phyloP scores from a whole-genome alignment of 2,329 filamentous ascomycete genomes.

The Fusarium floridanum region DNA sequence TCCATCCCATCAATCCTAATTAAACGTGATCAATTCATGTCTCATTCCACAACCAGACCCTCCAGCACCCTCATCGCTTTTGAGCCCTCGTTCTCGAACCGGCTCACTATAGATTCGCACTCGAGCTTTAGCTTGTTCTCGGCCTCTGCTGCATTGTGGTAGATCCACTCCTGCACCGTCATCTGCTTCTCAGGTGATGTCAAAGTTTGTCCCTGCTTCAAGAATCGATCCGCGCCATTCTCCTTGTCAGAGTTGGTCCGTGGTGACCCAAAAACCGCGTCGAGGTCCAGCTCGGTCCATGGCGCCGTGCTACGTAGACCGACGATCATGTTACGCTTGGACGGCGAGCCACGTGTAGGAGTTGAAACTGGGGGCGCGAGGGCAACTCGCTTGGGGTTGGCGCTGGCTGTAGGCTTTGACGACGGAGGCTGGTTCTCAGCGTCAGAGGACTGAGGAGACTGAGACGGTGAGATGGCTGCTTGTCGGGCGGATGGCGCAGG shows the following conservation, averaged over 20 bases:
- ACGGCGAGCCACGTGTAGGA: slow-evolving; percentile 68
- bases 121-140: slow-evolving; percentile 84
- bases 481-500: slow-evolving; percentile 65
- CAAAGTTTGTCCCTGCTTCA: slow-evolving; percentile 71
- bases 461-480: slow-evolving; percentile 70
- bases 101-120: slow-evolving; percentile 84
- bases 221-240: slow-evolving; percentile 62
- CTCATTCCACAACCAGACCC: slow-evolving; percentile 71
- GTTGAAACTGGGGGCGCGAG: slow-evolving; percentile 62
- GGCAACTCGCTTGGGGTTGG: slow-evolving; percentile 60
- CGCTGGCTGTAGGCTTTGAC: slow-evolving; percentile 66
- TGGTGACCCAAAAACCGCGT: slow-evolving; percentile 72
- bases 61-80: slow-evolving; percentile 84
- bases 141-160: slow-evolving; percentile 81
- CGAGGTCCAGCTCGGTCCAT: slow-evolving; percentile 84
- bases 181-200: slow-evolving; percentile 85
- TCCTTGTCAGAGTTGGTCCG: slow-evolving; percentile 62
- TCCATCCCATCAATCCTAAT: not conserved
- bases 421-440: slow-evolving; percentile 84
- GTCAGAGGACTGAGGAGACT: slow-evolving; percentile 81
- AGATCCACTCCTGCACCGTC: slow-evolving; percentile 95
- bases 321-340: slow-evolving; percentile 69
- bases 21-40: slow-evolving; percentile 21
- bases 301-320: slow-evolving; percentile 69
- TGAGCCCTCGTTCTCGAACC: slow-evolving; percentile 86